Evolutionary conservation across 306 rosid species (phyloP), one percentile per base, ranked within the genome.

Genomic region (Trifolium dubium): DNA sequence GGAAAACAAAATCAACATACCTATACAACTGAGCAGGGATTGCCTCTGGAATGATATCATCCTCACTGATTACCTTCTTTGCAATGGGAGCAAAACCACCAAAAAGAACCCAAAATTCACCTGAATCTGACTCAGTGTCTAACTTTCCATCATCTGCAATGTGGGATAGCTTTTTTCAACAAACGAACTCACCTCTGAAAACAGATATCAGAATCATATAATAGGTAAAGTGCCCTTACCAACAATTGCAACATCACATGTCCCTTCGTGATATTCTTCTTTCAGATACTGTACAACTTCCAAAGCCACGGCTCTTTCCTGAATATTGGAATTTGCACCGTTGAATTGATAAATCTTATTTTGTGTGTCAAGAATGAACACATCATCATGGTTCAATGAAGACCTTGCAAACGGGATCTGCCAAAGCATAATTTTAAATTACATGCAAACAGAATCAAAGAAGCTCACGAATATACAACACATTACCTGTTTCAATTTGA

Each of bases 81-180:
- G 86, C 94, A 77, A 94, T 89, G 41, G 99, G 99, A 71, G 99
- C 99, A 80, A 89, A 94, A 63, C 99, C 99, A 81, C 99, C 99
- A 72, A 94, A 86, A 74, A 92, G 93, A 83, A 92, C 95, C 99
- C 99, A 94, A 77, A 94, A 94, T 67, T 94, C 99, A 82, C 99
- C 97, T 0, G 99, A 94, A 80, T 94, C 99, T 0, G 99, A 94
- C 77, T 94, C 99, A 0, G 97, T 94, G 67, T 94, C 99, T 74
- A 94, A 85, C 86, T 90, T 94, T 71, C 99, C 99, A 87, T 92
- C 99, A 79, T 94, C 99, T 92, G 82, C 78, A 72, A 82, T 28
- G 40, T 47, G 17, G 70, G 76, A 73, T 65, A 73, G 19, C 39
- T 72, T 74, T 74, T 47, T 75, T 51, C 31, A 9, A 67, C 44